Evolutionary conservation across 805 yeast genomes (phyloP), one percentile per base, ranked within the genome.

Genomic region (Myxozyma monticola): DNA sequence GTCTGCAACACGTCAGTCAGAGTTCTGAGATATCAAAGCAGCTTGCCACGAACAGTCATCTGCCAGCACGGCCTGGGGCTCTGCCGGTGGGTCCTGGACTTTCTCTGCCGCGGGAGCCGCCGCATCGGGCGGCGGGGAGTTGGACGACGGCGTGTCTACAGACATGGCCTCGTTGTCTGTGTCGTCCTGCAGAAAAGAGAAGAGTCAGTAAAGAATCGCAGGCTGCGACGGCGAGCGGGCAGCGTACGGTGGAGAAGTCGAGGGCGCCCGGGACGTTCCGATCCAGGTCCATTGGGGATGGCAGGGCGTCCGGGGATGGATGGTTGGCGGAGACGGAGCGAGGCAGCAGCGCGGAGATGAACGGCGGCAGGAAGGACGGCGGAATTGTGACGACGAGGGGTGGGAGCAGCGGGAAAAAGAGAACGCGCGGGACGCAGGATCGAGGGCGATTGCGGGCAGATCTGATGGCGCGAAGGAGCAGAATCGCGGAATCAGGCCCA

Each of bases 151-250:
- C 21, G 54, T 50, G 29, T 50, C 54, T 46, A 50, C 25, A 20
- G 55, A 50, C 54, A 50, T 40, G 37, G 34, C 37, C 37, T 50
- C 54, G 30, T 18, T 51, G 38, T 50, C 54, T 25, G 54, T 50
- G 34, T 50, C 54, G 22, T 50, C 54, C 54, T 50, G 25, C 8
- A 40, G 9, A 17, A 4, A 26, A 5, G 5, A 28, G 5, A 18
- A 15, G 25, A 39, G 14, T 6, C 20, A 25, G 14, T 8, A 18
- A 26, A 7, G 15, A 42, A 20, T 25, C n/a, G 24, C 43, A 25
- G 22, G 4, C 17, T 8, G 21, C 22, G 26, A 17, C 10, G 15
- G 28, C 10, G n/a, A n/a, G n/a, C 12, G 8, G 37, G 9, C 14
- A 6, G 18, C 45, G 8, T 33, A 47, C 51, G 42, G 52, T 45